These are phyloP conservation scores for Nicotiana rustica DNA, from an alignment of 305 asterid species.

Conservation along the genomic window DNA sequence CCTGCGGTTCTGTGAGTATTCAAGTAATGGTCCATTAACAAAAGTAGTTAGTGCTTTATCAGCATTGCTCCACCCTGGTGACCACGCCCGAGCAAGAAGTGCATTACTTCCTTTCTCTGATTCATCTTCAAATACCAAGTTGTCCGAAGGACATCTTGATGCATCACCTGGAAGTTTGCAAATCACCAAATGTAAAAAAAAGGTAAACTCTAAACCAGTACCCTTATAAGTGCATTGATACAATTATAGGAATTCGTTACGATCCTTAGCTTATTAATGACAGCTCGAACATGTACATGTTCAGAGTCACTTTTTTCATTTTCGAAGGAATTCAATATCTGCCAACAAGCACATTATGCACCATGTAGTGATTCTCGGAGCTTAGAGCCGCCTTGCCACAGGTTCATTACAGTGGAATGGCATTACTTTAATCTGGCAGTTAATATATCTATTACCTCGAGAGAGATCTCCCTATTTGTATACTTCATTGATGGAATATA, in stretches of 20 bases:
- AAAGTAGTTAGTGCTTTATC: slow-evolving; percentile 82
- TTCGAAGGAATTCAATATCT: background rate
- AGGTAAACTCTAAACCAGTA: background rate
- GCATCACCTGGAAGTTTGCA: slow-evolving; percentile 58
- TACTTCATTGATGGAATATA: background rate
- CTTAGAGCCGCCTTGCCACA: background rate
- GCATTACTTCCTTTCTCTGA: slow-evolving; percentile 94
- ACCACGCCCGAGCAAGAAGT: slow-evolving; percentile 93
- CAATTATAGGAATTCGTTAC: background rate
- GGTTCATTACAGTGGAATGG: background rate
- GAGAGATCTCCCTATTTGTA: slow-evolving; percentile 15
- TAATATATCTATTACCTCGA: background rate
- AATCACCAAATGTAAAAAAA: slow-evolving; percentile 2
- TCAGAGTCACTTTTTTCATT: background rate
- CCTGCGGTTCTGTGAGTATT: slow-evolving; percentile 82
- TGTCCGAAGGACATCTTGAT: slow-evolving; percentile 64
- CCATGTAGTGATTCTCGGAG: background rate
- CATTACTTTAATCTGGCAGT: slow-evolving; percentile 5
- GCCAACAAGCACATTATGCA: background rate
- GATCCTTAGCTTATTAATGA: background rate
- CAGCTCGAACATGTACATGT: slow-evolving; percentile 6
- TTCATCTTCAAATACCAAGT: slow-evolving; percentile 83
- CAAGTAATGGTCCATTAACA: slow-evolving; percentile 80
- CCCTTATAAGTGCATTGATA: background rate
- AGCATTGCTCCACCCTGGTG: slow-evolving; percentile 98